Evolutionary conservation across 768 basidiomycete genomes (phyloP).

Genomic region (Boletus subcaerulescens): DNA sequence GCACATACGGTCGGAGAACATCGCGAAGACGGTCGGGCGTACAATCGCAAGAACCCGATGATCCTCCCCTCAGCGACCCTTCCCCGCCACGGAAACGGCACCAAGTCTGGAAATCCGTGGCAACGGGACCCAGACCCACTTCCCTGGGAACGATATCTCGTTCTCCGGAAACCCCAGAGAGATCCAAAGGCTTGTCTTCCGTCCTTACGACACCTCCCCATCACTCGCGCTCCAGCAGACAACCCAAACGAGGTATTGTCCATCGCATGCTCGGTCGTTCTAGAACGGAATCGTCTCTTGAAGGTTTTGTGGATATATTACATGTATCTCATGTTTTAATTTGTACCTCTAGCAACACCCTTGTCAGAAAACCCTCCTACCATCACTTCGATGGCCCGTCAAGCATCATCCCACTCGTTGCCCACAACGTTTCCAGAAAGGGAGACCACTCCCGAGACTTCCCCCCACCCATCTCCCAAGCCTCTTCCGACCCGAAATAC

Average conservation of each 20-base stretch:
- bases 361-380: neutral
- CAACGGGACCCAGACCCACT: neutral
- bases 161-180: constrained; percentile 10
- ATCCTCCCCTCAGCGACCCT: neutral
- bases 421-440: constrained; percentile 21
- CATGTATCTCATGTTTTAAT: neutral
- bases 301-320: constrained; percentile 8
- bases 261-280: constrained; percentile 74
- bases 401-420: constrained; percentile 21
- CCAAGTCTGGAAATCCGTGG: constrained; percentile 14
- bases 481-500: constrained; percentile 36
- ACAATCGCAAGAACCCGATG: neutral
- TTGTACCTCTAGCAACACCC: constrained; percentile 2
- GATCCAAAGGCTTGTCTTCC: constrained; percentile 39
- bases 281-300: constrained; percentile 56
- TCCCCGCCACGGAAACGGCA: constrained; percentile 30
- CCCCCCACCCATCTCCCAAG: constrained; percentile 25
- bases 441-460: constrained; percentile 26
- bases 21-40: constrained; percentile 9
- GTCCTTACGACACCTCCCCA: constrained; percentile 22
- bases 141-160: neutral
- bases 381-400: constrained; percentile 16
- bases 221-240: constrained; percentile 21
- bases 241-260: constrained; percentile 46
- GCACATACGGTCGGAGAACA: constrained; percentile 35